Evolutionary conservation across 805 yeast species (phyloP), one percentile per base, ranked within the genome.

Genomic region (Nakazawaea sp.): DNA sequence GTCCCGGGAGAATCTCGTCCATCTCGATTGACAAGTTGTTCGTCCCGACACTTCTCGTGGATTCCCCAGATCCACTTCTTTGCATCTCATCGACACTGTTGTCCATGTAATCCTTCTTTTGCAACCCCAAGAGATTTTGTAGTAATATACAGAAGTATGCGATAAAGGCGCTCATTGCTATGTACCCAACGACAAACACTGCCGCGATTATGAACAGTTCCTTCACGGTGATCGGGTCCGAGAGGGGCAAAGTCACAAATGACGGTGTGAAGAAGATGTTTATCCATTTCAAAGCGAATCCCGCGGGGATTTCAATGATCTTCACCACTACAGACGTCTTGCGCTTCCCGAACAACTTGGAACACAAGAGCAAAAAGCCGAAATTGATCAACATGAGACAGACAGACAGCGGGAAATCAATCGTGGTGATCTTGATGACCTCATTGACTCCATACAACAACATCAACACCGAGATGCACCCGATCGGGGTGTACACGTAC

Each of bases 251-350:
- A 0, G 79, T 71, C 26, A 83, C 74, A 50, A 84, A 83, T 0
- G 88, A 78, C 1, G 92, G 90, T 1, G 85, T 76, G 63, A 83
- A 84, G 51, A 78, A 81, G 5, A 81, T 69, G 52, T 80, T 81
- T 58, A 84, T 84, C 90, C 92, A 83, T 38, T 81, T 66, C 34
- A 83, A 62, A 2, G 81, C 65, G 53, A 81, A 80, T 43, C 81
- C 81, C 60, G 72, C 71, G 12, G 86, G 74, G n/a, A 81, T 70
- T 33, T 78, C 76, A 33, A 78, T 56, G 23, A 55, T 44, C 27
- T 45, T 46, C 39, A 57, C 53, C 2, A 58, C 27, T 5, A 39
- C 35, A 4, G 50, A 33, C 1, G 62, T 57, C n/a, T 38, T 44
- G 20, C 45, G 44, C 24, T 64, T 57, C 5, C 73, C 73, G 12